Conservation (phyloP, 352 stramenopile species). For the Phytophthora multivora region DNA sequence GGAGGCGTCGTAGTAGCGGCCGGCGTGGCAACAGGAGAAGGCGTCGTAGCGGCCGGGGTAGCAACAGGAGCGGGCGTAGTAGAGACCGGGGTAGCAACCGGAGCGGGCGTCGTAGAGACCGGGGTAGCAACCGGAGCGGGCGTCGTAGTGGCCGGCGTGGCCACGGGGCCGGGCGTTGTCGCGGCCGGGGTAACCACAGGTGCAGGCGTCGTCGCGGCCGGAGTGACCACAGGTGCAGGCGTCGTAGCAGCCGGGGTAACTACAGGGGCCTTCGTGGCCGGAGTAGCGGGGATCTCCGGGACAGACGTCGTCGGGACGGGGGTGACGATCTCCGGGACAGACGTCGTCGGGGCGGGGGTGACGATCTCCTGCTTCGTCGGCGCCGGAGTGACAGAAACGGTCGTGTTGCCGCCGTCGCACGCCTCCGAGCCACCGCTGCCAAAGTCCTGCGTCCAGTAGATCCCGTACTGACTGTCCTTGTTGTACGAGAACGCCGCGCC, state of each 20-base stretch:
- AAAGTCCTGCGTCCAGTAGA: constrained; percentile 66
- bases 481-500: constrained; percentile 36
- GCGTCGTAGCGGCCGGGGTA: constrained; percentile 12
- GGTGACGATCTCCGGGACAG: constrained; percentile 2
- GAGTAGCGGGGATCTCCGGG: constrained; percentile 13
- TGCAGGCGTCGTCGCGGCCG: constrained; percentile 14
- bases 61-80: constrained; percentile 7
- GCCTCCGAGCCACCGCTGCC: constrained; percentile 21
- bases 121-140: constrained; percentile 8
- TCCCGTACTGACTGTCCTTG: constrained; percentile 31
- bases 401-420: constrained; percentile 19
- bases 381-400: neutral
- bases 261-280: constrained; percentile 13
- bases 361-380: neutral
- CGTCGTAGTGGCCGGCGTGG: constrained; percentile 4
- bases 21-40: constrained; percentile 13
- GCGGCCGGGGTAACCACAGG: constrained; percentile 5
- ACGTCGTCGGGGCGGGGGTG: constrained; percentile 14
- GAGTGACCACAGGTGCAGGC: neutral
- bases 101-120: neutral
- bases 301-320: constrained; percentile 13
- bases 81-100: neutral
- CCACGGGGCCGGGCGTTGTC: neutral
- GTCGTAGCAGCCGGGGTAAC: constrained; percentile 12
- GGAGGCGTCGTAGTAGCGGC: constrained; percentile 18